Evolutionary conservation across 2,329 filamentous ascomycete species (phyloP).

Genomic region (Aquanectria penicillioides): DNA sequence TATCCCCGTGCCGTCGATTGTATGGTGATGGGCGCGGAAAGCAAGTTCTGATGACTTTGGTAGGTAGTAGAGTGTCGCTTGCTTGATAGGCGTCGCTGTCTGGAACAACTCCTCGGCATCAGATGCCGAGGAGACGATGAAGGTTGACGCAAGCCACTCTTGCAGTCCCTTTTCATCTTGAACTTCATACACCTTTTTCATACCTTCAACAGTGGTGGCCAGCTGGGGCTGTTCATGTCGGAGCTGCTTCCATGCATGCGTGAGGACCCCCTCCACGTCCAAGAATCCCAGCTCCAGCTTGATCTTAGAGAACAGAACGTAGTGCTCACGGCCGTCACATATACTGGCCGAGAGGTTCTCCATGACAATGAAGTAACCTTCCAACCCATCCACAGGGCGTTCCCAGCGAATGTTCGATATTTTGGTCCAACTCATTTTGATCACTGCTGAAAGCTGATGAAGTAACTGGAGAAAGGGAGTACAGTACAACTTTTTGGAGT

Average conservation of each 20-base stretch:
- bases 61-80: slow-evolving; percentile 21
- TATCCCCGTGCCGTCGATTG: slow-evolving; percentile 34
- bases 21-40: slow-evolving; percentile 37
- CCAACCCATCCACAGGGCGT: slow-evolving; percentile 22
- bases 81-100: slow-evolving; percentile 14
- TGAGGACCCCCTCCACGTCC: slow-evolving; percentile 27
- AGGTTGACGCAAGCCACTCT: slow-evolving; percentile 24
- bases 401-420: slow-evolving; percentile 22
- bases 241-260: slow-evolving; percentile 39
- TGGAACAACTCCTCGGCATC: slow-evolving; percentile 15
- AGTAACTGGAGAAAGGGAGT: neutral
- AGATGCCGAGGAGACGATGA: slow-evolving; percentile 12
- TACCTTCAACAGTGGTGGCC: slow-evolving; percentile 31
- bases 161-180: slow-evolving; percentile 33
- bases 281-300: neutral
- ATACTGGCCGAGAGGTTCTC: slow-evolving; percentile 9
- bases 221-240: slow-evolving; percentile 38
- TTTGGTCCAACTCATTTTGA: neutral
- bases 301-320: slow-evolving; percentile 18
- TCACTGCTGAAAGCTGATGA: neutral
- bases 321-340: slow-evolving; percentile 22
- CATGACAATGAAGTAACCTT: slow-evolving; percentile 21
- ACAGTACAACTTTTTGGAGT: neutral
- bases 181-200: slow-evolving; percentile 29
- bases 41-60: slow-evolving; percentile 26